Evolutionary conservation across 2,329 filamentous ascomycete genomes (phyloP).

Genomic region (Aspergillus calidoustus): DNA sequence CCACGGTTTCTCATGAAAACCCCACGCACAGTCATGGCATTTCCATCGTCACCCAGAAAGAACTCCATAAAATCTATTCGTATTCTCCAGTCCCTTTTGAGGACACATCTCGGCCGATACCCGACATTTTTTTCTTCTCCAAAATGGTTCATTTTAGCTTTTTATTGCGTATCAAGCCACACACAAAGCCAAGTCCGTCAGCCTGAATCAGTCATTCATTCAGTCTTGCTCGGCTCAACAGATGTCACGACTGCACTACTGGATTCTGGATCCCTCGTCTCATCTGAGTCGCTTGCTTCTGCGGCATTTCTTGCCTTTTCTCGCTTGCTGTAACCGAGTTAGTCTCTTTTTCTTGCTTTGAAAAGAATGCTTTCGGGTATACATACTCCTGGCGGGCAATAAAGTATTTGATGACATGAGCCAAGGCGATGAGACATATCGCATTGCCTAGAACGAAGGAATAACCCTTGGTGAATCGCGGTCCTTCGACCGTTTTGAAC

Average conservation of each 20-base stretch:
- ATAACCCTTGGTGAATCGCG: slow-evolving; percentile 50
- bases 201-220: neutral
- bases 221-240: slow-evolving; percentile 5
- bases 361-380: slow-evolving; percentile 1
- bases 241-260: neutral
- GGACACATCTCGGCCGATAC: slow-evolving; percentile 1
- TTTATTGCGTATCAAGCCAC: slow-evolving; percentile 1
- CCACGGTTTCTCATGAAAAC: no score
- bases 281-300: slow-evolving; percentile 13
- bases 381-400: slow-evolving; percentile 20
- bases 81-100: neutral
- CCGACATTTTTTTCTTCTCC: neutral
- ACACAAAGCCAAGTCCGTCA: neutral
- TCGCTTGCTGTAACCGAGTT: slow-evolving; percentile 1
- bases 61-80: neutral
- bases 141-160: slow-evolving; percentile 6
- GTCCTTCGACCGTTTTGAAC: slow-evolving; percentile 54
- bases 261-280: slow-evolving; percentile 9
- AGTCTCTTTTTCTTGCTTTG: neutral
- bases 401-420: slow-evolving; percentile 30
- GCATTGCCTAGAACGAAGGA: slow-evolving; percentile 47
- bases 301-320: slow-evolving; percentile 2
- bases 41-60: neutral
- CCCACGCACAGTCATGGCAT: neutral
- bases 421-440: slow-evolving; percentile 40